phyloP scores from a whole-genome alignment of 768 basidiomycete genomes.

The Suillus plorans region DNA sequence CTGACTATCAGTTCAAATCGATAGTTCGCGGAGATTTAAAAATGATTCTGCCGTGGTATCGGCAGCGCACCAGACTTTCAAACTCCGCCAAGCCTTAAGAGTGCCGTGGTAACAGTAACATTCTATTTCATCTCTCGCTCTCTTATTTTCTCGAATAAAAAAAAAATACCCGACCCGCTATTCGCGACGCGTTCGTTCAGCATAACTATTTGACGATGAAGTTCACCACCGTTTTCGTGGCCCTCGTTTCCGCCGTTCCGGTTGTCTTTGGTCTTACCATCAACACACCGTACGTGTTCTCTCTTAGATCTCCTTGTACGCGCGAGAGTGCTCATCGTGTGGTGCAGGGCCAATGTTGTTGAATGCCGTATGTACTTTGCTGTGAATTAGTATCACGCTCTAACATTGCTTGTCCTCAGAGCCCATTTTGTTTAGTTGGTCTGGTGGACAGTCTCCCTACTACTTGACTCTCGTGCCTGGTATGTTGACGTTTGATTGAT shows the following conservation, averaged over 20 bases:
- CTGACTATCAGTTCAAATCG: neutral
- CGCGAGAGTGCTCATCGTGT: neutral
- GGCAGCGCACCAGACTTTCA: conserved; percentile 15
- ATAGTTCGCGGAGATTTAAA: neutral
- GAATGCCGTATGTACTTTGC: conserved; percentile 47
- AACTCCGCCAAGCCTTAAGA: conserved; percentile 23
- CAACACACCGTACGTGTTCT: conserved; percentile 63
- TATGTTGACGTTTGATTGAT: conserved; percentile 26
- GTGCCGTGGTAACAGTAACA: neutral
- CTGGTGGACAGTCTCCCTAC: conserved; percentile 52
- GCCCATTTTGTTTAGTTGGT: conserved; percentile 57
- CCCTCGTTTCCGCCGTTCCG: conserved; percentile 30
- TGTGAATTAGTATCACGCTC: neutral
- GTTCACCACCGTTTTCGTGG: conserved; percentile 27
- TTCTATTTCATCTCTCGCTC: conserved; percentile 7
- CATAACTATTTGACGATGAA: conserved; percentile 33
- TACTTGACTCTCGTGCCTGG: conserved; percentile 63
- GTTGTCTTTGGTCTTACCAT: conserved; percentile 50
- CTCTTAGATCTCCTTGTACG: conserved; percentile 7
- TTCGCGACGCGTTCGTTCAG: conserved; percentile 16
- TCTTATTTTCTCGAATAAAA: conserved; percentile 3
- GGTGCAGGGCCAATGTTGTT: conserved; percentile 37
- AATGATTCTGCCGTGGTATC: neutral
- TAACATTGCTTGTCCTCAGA: conserved; percentile 39
- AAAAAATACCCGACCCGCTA: conserved; percentile 13